Evolutionary conservation across 345 rosid genomes (phyloP).

Genomic region (Populus simonii): DNA sequence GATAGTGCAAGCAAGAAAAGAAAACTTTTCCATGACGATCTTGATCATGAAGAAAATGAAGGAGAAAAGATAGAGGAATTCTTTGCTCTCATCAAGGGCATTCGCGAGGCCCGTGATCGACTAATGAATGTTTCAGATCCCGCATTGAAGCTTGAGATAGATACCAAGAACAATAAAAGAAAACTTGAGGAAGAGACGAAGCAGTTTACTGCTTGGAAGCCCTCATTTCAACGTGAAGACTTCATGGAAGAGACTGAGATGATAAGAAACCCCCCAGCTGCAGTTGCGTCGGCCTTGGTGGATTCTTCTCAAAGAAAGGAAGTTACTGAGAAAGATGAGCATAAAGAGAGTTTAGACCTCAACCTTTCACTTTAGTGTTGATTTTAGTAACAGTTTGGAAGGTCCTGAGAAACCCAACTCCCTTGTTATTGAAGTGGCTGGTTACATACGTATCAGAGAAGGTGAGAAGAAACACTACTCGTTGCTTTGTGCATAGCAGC

Average conservation of each 20-base stretch:
- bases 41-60: slow-evolving; percentile 22
- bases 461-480: background rate
- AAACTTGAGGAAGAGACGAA: background rate
- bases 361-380: slow-evolving; percentile 35
- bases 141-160: background rate
- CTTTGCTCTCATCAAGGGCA: slow-evolving; percentile 32
- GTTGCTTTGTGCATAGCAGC: background rate
- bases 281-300: background rate
- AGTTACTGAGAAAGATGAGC: slow-evolving; percentile 10
- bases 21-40: slow-evolving; percentile 2
- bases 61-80: slow-evolving; percentile 41
- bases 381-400: background rate
- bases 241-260: slow-evolving; percentile 13
- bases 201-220: slow-evolving; percentile 25
- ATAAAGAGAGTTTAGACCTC: slow-evolving; percentile 26
- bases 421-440: background rate
- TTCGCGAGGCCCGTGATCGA: slow-evolving; percentile 36
- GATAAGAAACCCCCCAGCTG: background rate
- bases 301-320: slow-evolving; percentile 10
- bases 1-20: slow-evolving; percentile 32
- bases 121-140: slow-evolving; percentile 6
- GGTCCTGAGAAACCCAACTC: background rate
- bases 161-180: slow-evolving; percentile 2
- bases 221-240: slow-evolving; percentile 34
- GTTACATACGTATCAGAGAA: background rate